Base-by-base conservation (phyloP, 345 rosid genomes). In the Barbarea vulgaris region DNA sequence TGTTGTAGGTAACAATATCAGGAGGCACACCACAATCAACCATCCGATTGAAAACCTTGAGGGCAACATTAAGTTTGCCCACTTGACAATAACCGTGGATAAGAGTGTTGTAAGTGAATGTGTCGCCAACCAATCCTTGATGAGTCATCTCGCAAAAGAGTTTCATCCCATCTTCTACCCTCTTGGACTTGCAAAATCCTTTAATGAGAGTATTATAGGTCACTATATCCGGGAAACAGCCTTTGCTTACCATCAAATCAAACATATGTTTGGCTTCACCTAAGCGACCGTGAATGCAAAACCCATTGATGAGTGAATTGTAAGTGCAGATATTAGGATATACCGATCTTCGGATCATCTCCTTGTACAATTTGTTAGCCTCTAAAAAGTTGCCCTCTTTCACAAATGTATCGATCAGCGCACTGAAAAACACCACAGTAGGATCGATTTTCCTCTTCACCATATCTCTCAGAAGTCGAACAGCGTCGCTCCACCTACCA, bases 101-200 rank as follows among this genome's bases (percentile, higher is more conserved):
- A 62, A 76, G 80, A 31, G 58, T 70, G 58, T 62, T 69, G 71
- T 69, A 76, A 44, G 75, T 61, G 64, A 69, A 33, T 15, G 51
- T 3, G 37, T 76, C 64, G 3, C 70, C 64, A 21, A 53, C 25
- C 10, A 70, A 6, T 33, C 80, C 80, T 62, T 30, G 12, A 39
- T 15, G 24, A 44, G 28, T 5, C 80, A 77, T 69, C 59, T 53
- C 17, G 24, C 30, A 8, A 1, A 77, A 54, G 59, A 77, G 71
- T 24, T 18, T 70, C 65, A 52, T 63, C 39, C 66, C 80, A 21
- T 77, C 76, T 1, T 69, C 75, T 19, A 76, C 75, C 6, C 57
- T 61, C 55, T 36, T 60, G 13, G 41, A 62, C 60, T 66, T 74
- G 4, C 73, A 74, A 36, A 74, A 65, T 4, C 77, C 72, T 1